Evolutionary conservation across 768 basidiomycete genomes (phyloP).

Genomic region (Daedaleopsis sinensis): DNA sequence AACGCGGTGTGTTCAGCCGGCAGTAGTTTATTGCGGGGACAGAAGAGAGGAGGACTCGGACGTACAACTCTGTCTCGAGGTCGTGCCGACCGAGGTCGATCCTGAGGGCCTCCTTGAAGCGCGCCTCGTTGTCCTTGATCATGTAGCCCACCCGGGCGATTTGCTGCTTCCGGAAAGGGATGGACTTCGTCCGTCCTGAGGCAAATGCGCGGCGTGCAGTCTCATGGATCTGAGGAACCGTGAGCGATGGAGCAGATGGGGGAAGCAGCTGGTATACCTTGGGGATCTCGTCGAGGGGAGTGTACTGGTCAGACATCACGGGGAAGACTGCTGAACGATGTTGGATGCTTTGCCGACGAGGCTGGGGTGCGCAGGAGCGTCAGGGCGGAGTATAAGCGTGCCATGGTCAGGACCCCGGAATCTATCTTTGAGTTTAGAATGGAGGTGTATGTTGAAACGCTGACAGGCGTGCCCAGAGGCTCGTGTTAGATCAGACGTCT

Average conservation of each 20-base stretch:
- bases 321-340: too few species aligned
- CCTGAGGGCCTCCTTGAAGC: constrained; percentile 59
- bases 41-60: neutral
- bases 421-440: too few species aligned
- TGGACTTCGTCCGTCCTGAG: constrained; percentile 62
- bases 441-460: too few species aligned
- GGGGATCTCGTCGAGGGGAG: neutral
- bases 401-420: too few species aligned
- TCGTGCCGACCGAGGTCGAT: constrained; percentile 66
- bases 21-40: neutral
- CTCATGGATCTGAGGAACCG: constrained; percentile 50
- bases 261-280: neutral
- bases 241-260: neutral
- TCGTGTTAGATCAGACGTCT: too few species aligned
- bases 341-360: too few species aligned
- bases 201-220: constrained; percentile 60
- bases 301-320: neutral
- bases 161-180: constrained; percentile 74
- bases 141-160: constrained; percentile 75
- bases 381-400: too few species aligned
- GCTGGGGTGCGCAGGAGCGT: too few species aligned
- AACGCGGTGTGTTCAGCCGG: neutral
- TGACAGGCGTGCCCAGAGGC: too few species aligned
- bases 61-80: constrained; percentile 59
- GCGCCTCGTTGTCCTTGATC: constrained; percentile 69